phyloP scores from a whole-genome alignment of 768 basidiomycete genomes.

The Podaxis sp. region DNA sequence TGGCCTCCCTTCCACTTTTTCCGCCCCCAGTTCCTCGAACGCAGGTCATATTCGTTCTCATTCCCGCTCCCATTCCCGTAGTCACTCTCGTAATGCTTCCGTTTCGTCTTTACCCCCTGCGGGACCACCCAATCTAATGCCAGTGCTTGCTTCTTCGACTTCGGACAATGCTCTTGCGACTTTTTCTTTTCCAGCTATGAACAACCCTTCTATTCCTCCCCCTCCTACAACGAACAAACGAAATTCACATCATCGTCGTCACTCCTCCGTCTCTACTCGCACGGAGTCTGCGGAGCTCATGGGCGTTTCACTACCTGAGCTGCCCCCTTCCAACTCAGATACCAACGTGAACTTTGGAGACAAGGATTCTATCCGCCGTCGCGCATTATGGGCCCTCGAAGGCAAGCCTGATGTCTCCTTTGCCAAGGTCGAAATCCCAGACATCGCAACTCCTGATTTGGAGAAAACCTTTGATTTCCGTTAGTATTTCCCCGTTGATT shows the following conservation, averaged over 20 bases:
- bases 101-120: constrained; percentile 37
- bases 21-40: constrained; percentile 26
- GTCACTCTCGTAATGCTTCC: constrained; percentile 33
- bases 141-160: constrained; percentile 22
- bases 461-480: constrained; percentile 64
- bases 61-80: constrained; percentile 60
- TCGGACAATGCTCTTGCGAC: constrained; percentile 1
- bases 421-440: constrained; percentile 81
- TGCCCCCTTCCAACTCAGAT: constrained; percentile 56
- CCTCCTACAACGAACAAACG: constrained; percentile 44
- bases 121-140: constrained; percentile 23
- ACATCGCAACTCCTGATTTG: constrained; percentile 56
- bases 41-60: constrained; percentile 63
- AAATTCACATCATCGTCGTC: constrained; percentile 79
- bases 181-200: constrained; percentile 19
- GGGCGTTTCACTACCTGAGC: constrained; percentile 70
- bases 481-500: constrained; percentile 33
- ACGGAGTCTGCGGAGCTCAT: constrained; percentile 89
- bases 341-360: constrained; percentile 68
- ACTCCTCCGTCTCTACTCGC: constrained; percentile 86
- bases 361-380: constrained; percentile 74
- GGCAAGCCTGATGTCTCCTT: constrained; percentile 71
- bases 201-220: constrained; percentile 14
- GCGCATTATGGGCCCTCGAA: constrained; percentile 84
- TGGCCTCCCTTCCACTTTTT: constrained; percentile 32